Evolutionary conservation across 2,329 filamentous ascomycete species (phyloP).

Genomic region (Eutypa lata): DNA sequence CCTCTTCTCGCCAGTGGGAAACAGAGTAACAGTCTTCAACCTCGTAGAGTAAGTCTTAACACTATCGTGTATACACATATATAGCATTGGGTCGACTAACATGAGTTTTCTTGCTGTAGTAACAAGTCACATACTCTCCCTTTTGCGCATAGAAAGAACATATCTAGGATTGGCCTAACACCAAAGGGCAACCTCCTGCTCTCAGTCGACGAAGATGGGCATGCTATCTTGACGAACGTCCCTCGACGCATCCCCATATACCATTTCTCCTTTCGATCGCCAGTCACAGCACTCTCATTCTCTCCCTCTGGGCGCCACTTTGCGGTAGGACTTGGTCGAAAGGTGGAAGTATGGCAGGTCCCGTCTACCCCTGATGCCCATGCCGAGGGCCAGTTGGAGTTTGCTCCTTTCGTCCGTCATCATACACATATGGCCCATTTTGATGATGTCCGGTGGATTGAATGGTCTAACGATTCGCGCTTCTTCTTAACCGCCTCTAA

Average conservation of each 20-base stretch:
- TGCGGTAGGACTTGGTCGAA: constrained; percentile 80
- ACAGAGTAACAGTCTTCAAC: constrained; percentile 93
- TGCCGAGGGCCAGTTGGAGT: constrained; percentile 79
- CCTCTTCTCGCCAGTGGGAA: constrained; percentile 93
- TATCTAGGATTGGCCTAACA: constrained; percentile 81
- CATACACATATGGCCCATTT: constrained; percentile 85
- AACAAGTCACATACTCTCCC: constrained; percentile 85
- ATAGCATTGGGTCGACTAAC: not conserved
- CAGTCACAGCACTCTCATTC: constrained; percentile 81
- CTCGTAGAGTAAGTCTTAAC: constrained; percentile 72
- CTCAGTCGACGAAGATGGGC: constrained; percentile 90
- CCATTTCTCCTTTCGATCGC: constrained; percentile 89
- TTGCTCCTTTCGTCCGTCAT: constrained; percentile 89
- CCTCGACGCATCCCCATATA: constrained; percentile 82
- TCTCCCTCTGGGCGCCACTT: constrained; percentile 90
- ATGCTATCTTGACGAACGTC: constrained; percentile 89
- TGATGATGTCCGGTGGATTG: constrained; percentile 78
- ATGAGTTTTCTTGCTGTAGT: constrained; percentile 37
- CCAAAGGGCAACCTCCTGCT: constrained; percentile 89
- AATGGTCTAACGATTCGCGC: constrained; percentile 94
- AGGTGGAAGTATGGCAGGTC: constrained; percentile 94
- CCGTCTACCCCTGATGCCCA: constrained; percentile 83
- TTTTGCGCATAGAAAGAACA: constrained; percentile 93
- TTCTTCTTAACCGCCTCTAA: constrained; percentile 93
- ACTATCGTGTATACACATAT: not conserved